These are phyloP conservation scores for Penicillium canariense DNA, from an alignment of 495 filamentous ascomycete genomes.

Conservation along the genomic window DNA sequence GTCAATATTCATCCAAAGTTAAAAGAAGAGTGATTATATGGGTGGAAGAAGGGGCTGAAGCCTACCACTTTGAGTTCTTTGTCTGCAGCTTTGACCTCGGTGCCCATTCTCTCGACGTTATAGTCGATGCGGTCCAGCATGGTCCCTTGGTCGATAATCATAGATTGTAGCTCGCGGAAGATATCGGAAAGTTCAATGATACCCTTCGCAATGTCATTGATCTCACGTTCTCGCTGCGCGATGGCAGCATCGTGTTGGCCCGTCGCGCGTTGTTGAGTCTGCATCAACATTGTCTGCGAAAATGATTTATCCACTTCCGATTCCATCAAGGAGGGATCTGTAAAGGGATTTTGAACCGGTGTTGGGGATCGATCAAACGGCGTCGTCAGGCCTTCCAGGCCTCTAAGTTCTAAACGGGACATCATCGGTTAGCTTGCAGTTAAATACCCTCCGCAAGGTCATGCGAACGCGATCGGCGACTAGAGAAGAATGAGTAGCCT, in stretches of 20 bases:
- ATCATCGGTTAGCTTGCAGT: slow-evolving; percentile 9
- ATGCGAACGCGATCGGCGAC: not conserved
- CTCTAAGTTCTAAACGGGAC: slow-evolving; percentile 68
- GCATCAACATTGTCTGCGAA: slow-evolving; percentile 82
- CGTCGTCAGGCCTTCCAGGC: slow-evolving; percentile 62
- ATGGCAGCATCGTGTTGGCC: slow-evolving; percentile 83
- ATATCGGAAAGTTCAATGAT: slow-evolving; percentile 96
- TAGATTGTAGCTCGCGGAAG: slow-evolving; percentile 90
- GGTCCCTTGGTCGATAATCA: slow-evolving; percentile 98
- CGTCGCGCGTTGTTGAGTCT: slow-evolving; percentile 64
- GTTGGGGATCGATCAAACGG: slow-evolving; percentile 64
- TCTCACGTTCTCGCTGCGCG: slow-evolving; percentile 90
- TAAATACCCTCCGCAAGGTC: not conserved
- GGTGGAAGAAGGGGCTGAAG: slow-evolving; percentile 4
- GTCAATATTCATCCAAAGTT: not conserved
- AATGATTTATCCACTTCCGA: slow-evolving; percentile 89
- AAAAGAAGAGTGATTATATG: not conserved
- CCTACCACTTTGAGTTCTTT: slow-evolving; percentile 83
- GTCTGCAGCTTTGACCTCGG: slow-evolving; percentile 85
- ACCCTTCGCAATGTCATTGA: slow-evolving; percentile 94
- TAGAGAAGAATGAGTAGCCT: slow-evolving; percentile 6
- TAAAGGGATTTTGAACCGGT: slow-evolving; percentile 63
- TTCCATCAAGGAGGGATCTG: slow-evolving; percentile 80
- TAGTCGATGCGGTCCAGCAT: slow-evolving; percentile 98
- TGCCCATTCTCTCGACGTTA: slow-evolving; percentile 90